phyloP scores from a whole-genome alignment of 257 asterid species.

The Penstemon eatonii region DNA sequence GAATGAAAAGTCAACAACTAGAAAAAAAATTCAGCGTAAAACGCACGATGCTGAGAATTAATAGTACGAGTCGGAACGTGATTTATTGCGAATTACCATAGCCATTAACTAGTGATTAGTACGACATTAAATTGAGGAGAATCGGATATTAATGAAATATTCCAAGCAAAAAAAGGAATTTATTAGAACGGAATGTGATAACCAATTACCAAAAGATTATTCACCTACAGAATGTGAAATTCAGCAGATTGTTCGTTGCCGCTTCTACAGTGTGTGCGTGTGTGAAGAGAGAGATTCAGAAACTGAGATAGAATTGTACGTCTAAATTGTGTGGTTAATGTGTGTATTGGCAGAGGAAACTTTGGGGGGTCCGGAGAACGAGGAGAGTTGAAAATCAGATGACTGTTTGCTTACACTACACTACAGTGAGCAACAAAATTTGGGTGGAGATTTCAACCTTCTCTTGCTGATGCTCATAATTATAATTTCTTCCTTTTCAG shows the following conservation, averaged over 20 bases:
- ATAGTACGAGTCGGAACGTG: not conserved
- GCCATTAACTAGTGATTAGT: not conserved
- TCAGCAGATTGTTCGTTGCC: not conserved
- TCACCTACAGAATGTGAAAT: not conserved
- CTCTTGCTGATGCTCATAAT: not conserved
- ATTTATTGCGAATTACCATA: not conserved
- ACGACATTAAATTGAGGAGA: not conserved
- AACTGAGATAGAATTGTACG: not conserved
- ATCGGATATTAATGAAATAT: not conserved
- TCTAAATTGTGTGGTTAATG: not conserved
- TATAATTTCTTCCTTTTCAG: not conserved
- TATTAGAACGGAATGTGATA: not conserved
- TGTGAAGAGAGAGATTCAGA: not conserved
- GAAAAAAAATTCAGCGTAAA: constrained; percentile 16
- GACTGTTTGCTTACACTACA: constrained; percentile 20
- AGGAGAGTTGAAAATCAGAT: constrained; percentile 4
- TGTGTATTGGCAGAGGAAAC: constrained; percentile 19
- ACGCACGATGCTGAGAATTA: constrained; percentile 9
- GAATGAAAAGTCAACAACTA: constrained; percentile 37
- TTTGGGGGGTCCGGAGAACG: constrained; percentile 32
- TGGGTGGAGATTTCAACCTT: constrained; percentile 30
- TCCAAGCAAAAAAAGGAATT: constrained; percentile 6
- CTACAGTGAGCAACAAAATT: constrained; percentile 13
- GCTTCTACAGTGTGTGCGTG: constrained; percentile 19
- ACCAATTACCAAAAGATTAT: not conserved